Evolutionary conservation across 371 early-diverging fungal genomes (phyloP), one percentile per base, ranked within the genome.

Genomic region (Choanephora cucurbitarum): DNA sequence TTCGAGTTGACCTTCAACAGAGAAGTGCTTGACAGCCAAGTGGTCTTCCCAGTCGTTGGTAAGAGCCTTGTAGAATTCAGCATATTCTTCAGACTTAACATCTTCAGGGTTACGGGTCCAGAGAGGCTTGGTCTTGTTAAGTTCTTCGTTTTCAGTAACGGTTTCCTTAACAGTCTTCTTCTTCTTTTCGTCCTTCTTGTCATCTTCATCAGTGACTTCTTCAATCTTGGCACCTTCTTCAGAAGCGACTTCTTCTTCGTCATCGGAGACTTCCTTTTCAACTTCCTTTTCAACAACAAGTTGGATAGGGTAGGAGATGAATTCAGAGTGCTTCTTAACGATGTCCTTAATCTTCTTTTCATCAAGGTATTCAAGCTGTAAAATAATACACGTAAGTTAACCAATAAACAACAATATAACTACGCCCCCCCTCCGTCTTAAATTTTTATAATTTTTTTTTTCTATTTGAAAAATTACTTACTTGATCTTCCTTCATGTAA

Each of bases 181-280:
- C 72, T 81, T 81, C 75, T 80, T 77, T 33, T 84, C 81, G 21
- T 81, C 72, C 60, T 82, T 75, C 76, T 97, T 75, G 94, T 96
- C 86, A 84, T 90, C 72, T 37, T 77, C 77, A 39, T 77, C 77
- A 49, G 66, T 62, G 46, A 77, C 66, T 60, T 78, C 87, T 65
- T 77, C 81, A 43, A 78, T 80, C 73, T 82, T 81, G 60, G 73
- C 73, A 67, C 80, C 74, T 54, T 79, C 82, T 50, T 79, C 75
- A 32, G 81, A 75, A 32, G 69, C 78, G 23, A 72, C 70, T 60
- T 88, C 90, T 58, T 77, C 86, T 46, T 85, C 88, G 48, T 88
- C 92, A 44, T 81, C 90, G 60, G 89, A 89, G 46, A 92, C 94
- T 75, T 95, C 96, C 84, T 89, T 94, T 81, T 96, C 78, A 37